Evolutionary conservation across 768 basidiomycete species (phyloP), one percentile per base, ranked within the genome.

Genomic region (Mycena floridula): DNA sequence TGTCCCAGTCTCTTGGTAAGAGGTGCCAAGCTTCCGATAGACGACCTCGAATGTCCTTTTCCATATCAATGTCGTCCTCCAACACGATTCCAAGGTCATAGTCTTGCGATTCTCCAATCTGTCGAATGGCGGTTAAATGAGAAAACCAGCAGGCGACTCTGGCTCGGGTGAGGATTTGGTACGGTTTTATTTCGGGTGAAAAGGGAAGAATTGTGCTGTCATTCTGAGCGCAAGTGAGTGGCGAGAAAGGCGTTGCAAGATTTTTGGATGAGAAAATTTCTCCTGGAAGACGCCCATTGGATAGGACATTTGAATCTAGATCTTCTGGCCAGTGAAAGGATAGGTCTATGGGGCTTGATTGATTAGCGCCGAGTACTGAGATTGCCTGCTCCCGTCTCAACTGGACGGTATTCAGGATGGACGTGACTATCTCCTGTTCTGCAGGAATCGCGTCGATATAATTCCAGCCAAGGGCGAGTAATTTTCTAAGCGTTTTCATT

Each of bases 31-130:
- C 25, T 26, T 25, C n/a, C 25, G 21, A n/a, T 35, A 43, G 18
- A 20, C 37, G 26, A 25, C 7, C n/a, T 6, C 55, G 36, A 77
- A 84, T 72, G 50, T 87, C 76, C 24, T 59, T 65, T 62, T 89
- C 87, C 76, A 88, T 81, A 55, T 89, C 83, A 8, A 89, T 65
- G 50, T 89, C 88, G 55, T 89, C 88, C 59, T 89, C 87, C 6
- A 88, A 64, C n/a, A 89, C 68, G 7, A 88, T 45, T 0, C 69
- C 66, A 2, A 74, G 65, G 8, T 67, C 67, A 3, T 39, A 41
- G 13, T 56, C 37, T 23, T 47, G 38, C 44, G 56, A 42, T 23
- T 47, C 37, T 44, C 55, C 43, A 32, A 82, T 66, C 3, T 48
- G 61, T 18, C 65, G 71, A 24, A 87, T 72, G 26, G 72, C 66